Base-by-base conservation (phyloP, 148 eudicot species). In the Selenicereus undatus region DNA sequence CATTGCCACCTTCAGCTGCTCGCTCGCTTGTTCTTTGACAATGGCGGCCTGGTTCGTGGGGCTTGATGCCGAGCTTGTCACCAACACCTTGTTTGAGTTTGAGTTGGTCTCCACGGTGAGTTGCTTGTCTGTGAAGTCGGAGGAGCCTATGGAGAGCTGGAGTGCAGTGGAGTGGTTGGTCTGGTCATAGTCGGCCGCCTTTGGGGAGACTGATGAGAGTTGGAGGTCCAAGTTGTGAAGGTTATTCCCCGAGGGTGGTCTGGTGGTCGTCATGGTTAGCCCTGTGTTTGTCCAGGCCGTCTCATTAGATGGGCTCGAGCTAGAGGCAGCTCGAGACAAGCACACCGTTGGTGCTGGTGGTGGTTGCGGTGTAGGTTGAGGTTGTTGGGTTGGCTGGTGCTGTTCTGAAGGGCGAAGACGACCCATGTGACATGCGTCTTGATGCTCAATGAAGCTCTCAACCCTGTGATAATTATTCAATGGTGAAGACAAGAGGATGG, bases 371-470 rank as follows among this genome's bases (percentile, higher is more conserved):
- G 13, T 1, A 3, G 65, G 76, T 12, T 78, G 79, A 1, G 60
- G 12, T 7, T 80, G 76, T 8, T 78, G 79, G 0, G 48, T 27
- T 29, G 73, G 74, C 5, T 81, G 84, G 26, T 81, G 87, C 43
- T 80, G 26, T 48, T 48, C 52, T 10, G 86, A 81, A 3, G 92
- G 84, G 10, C 86, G 84, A 75, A 87, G 88, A 48, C 95, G 85
- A 18, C 94, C 89, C 85, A 87, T 88, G 76, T 80, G 87, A 75
- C 98, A 95, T n/a, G 95, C 86, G 78, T 95, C 98, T 87, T 95
- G 98, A 79, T 95, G 98, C 83, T 95, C 98, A 8, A 95, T 95
- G 86, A 95, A 95, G 80, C 98, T 95, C 90, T 95, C 98, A 42
- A 95, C 98, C 68, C 98, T 95, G 73, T 2, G 64, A 62, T 27